Conservation (phyloP, 495 filamentous ascomycete genomes). For the Wilcoxina mikolae region DNA sequence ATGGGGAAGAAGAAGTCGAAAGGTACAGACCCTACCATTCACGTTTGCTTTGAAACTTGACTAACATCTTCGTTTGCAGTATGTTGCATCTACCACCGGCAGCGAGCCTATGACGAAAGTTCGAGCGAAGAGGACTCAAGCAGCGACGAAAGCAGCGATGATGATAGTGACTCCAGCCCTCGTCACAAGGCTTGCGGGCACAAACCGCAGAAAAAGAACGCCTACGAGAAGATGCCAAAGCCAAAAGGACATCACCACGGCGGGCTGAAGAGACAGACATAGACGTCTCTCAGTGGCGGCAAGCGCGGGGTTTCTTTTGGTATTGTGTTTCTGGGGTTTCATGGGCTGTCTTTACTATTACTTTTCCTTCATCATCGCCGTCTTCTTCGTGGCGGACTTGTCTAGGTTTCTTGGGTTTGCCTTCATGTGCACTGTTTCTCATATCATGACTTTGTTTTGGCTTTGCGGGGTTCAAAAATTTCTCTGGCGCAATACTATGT, state of each 20-base stretch:
- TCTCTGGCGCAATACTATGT: no score
- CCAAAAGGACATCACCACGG: neutral
- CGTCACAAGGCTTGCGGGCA: constrained; percentile 33
- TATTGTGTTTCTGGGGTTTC: no score
- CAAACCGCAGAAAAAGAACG: constrained; percentile 48
- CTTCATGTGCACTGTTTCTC: no score
- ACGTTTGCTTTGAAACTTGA: neutral
- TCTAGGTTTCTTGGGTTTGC: no score
- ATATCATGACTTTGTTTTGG: no score
- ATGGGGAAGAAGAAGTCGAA: constrained; percentile 87
- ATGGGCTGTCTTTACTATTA: no score
- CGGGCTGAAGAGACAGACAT: neutral
- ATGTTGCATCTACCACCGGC: constrained; percentile 94
- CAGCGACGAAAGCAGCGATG: constrained; percentile 43
- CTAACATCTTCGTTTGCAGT: constrained; percentile 38
- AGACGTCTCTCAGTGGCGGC: no score
- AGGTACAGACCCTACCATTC: constrained; percentile 38
- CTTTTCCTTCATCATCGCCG: no score
- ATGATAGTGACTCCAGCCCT: constrained; percentile 30
- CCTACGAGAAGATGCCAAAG: constrained; percentile 85
- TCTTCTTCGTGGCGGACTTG: no score
- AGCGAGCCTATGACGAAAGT: constrained; percentile 69
- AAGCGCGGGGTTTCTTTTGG: no score
- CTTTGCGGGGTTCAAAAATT: no score
- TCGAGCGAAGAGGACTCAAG: constrained; percentile 57